Conservation (phyloP, 139 green algal genomes). For the Chlorella sp. region DNA sequence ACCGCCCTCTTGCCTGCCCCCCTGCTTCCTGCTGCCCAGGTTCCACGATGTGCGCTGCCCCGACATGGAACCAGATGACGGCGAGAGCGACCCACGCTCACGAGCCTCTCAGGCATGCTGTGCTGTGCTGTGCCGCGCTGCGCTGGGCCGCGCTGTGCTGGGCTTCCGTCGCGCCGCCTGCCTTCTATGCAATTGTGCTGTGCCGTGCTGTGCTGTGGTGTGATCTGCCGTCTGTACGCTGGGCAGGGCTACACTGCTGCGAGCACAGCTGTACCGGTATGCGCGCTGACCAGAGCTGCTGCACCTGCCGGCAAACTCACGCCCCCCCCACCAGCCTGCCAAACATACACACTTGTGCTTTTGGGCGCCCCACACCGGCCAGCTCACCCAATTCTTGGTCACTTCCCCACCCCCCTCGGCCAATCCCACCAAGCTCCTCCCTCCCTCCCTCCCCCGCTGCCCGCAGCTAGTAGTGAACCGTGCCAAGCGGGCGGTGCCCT, state of each 20-base stretch:
- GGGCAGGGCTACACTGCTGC: too few relatives aligned
- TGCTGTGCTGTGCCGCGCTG: not conserved
- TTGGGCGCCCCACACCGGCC: too few relatives aligned
- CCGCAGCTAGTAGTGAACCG: slow-evolving; percentile 53
- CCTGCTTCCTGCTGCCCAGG: not conserved
- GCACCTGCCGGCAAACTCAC: not conserved
- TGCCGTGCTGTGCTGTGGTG: too few relatives aligned
- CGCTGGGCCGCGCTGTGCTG: too few relatives aligned
- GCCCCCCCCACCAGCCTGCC: not conserved
- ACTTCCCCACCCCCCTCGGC: not conserved
- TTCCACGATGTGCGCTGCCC: slow-evolving; percentile 18
- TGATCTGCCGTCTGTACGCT: too few relatives aligned
- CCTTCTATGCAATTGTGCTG: too few relatives aligned
- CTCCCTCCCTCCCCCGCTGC: slow-evolving; percentile 13
- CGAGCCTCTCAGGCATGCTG: not conserved
- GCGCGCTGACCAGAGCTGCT: not conserved
- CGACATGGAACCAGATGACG: not conserved
- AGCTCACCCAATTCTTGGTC: not conserved
- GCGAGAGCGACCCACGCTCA: not conserved
- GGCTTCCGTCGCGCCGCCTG: too few relatives aligned
- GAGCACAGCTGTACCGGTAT: too few relatives aligned
- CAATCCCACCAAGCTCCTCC: slow-evolving; percentile 45
- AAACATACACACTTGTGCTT: not conserved
- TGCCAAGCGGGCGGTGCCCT: slow-evolving; percentile 51
- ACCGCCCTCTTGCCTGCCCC: too few relatives aligned